Conservation (phyloP, 2,329 filamentous ascomycete species). For the Pseudogymnoascus sp. region DNA sequence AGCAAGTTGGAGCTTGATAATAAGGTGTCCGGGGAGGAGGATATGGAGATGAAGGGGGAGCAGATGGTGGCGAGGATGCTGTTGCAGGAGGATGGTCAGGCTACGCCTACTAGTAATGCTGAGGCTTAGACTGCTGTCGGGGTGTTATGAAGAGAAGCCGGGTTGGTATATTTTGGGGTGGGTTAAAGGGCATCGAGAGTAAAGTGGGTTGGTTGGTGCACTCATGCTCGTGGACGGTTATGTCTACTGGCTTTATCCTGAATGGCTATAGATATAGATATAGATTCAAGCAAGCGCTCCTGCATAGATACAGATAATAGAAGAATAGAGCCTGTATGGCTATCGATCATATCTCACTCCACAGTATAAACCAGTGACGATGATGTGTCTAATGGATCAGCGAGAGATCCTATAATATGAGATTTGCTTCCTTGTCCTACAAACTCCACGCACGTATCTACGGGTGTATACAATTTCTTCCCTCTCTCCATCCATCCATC, state of each 20-base stretch:
- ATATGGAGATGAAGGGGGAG: conserved; percentile 42
- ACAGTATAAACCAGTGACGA: neutral
- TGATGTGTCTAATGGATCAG: neutral
- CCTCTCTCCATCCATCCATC: neutral
- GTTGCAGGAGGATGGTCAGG: conserved; percentile 9
- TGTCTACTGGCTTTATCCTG: neutral
- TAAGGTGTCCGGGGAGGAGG: conserved; percentile 54
- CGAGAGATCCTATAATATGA: neutral
- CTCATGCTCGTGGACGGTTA: neutral
- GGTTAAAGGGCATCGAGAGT: neutral
- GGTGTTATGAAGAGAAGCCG: neutral
- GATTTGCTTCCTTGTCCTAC: neutral
- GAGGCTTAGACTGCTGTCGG: neutral
- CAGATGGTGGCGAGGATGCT: conserved; percentile 45
- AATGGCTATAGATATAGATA: conserved; percentile 9
- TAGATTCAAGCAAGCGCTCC: conserved; percentile 1
- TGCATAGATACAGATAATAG: conserved; percentile 6
- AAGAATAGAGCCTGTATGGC: neutral
- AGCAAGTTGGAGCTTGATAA: conserved; percentile 89
- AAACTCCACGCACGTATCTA: neutral
- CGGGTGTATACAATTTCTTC: neutral
- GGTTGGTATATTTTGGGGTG: neutral
- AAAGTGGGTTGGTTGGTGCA: neutral
- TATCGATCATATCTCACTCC: neutral
- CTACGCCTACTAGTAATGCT: neutral